Conservation (phyloP, 2,329 filamentous ascomycete species). For the Penicillium sp. region DNA sequence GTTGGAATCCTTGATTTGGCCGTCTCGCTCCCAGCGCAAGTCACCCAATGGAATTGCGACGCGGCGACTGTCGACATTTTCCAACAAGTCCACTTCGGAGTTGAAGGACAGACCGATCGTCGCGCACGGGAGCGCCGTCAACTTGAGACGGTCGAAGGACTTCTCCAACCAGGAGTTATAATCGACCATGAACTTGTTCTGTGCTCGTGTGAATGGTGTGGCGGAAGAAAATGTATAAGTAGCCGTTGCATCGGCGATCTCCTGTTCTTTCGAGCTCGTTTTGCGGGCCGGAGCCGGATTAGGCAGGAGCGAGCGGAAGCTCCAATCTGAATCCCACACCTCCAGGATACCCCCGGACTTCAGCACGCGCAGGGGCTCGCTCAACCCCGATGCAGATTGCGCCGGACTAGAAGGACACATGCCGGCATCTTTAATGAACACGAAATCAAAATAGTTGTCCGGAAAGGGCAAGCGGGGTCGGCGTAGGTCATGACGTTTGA, state of each 20-base stretch:
- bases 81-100: constrained; percentile 72
- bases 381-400: constrained; percentile 56
- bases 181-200: constrained; percentile 78
- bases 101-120: constrained; percentile 71
- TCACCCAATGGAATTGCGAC: constrained; percentile 85
- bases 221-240: constrained; percentile 80
- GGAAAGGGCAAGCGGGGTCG: constrained; percentile 72
- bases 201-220: constrained; percentile 74
- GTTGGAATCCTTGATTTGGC: constrained; percentile 35
- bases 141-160: constrained; percentile 67
- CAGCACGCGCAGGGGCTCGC: constrained; percentile 74
- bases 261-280: constrained; percentile 59
- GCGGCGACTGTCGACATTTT: constrained; percentile 68
- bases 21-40: constrained; percentile 79
- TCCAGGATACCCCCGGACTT: constrained; percentile 77
- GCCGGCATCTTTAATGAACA: constrained; percentile 83
- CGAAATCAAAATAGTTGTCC: constrained; percentile 76
- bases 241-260: constrained; percentile 65
- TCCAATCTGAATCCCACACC: constrained; percentile 85
- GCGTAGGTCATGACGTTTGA: constrained; percentile 82
- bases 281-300: constrained; percentile 64
- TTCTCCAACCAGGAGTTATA: constrained; percentile 80
- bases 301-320: constrained; percentile 76
- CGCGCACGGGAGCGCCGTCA: constrained; percentile 75
- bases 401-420: constrained; percentile 60